Evolutionary conservation across 2,329 filamentous ascomycete genomes (phyloP).

Genomic region (Westerdykella aurantiaca): DNA sequence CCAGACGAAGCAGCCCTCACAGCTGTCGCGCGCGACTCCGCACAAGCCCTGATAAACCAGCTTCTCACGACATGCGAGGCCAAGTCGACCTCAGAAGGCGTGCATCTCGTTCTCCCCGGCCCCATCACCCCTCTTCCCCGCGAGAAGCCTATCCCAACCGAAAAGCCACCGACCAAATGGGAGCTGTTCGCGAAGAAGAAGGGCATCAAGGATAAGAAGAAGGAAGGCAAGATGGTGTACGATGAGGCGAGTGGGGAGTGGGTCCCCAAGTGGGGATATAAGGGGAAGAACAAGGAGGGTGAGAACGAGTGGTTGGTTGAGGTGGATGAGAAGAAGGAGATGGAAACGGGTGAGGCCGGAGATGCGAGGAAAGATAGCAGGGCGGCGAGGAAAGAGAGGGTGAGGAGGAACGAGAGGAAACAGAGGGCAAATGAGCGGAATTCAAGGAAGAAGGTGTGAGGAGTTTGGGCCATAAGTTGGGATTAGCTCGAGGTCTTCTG

Average conservation of each 20-base stretch:
- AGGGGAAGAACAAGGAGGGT: slow-evolving; percentile 74
- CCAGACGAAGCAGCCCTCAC: slow-evolving; percentile 62
- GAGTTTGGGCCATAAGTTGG: slow-evolving; percentile 5
- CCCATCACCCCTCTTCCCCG: slow-evolving; percentile 69
- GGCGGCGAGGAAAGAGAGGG: slow-evolving; percentile 52
- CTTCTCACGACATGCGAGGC: slow-evolving; percentile 84
- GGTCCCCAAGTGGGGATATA: slow-evolving; percentile 93
- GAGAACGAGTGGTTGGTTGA: slow-evolving; percentile 88
- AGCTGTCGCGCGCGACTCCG: slow-evolving; percentile 75
- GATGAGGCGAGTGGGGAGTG: slow-evolving; percentile 82
- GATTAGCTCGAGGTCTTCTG: too few species aligned
- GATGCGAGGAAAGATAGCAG: slow-evolving; percentile 52
- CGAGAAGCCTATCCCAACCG: slow-evolving; percentile 81
- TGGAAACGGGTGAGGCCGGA: slow-evolving; percentile 59
- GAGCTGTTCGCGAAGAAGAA: slow-evolving; percentile 94
- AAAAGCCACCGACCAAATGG: slow-evolving; percentile 87
- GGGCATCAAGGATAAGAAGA: slow-evolving; percentile 85
- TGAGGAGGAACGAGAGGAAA: slow-evolving; percentile 41
- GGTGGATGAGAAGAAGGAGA: slow-evolving; percentile 67
- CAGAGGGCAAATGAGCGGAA: slow-evolving; percentile 56
- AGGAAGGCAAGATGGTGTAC: slow-evolving; percentile 74
- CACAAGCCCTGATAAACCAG: slow-evolving; percentile 89
- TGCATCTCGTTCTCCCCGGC: slow-evolving; percentile 72
- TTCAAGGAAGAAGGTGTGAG: slow-evolving; percentile 50
- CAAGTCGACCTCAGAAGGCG: slow-evolving; percentile 60